Evolutionary conservation across 106 monocot genomes (phyloP).

Genomic region (Dendrobium officinale): DNA sequence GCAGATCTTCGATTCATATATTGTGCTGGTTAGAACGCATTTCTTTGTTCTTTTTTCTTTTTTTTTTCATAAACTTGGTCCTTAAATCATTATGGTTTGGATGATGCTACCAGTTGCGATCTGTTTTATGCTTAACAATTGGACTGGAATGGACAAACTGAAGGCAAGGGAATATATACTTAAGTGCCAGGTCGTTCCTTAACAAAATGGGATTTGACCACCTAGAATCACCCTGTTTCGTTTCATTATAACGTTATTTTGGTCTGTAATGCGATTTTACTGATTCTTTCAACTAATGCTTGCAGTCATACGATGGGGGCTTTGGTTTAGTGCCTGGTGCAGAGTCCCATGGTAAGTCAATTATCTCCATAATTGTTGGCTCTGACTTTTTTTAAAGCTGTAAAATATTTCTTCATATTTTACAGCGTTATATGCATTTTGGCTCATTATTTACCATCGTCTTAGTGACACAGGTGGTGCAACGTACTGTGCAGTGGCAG

Average conservation of each 20-base stretch:
- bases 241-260: neutral
- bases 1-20: constrained; percentile 94
- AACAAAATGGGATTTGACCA: neutral
- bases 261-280: neutral
- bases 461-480: constrained; percentile 91
- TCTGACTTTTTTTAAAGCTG: neutral
- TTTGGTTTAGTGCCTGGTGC: constrained; percentile 92
- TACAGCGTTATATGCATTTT: neutral
- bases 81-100: neutral
- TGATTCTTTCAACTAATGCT: constrained; percentile 11
- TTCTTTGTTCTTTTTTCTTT: constrained; percentile 11
- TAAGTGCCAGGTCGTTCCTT: constrained; percentile 61
- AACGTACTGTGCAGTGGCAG: constrained; percentile 83
- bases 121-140: constrained; percentile 67
- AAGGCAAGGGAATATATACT: constrained; percentile 74
- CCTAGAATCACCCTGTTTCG: neutral
- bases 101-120: constrained; percentile 73
- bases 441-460: constrained; percentile 16
- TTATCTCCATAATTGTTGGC: neutral
- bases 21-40: constrained; percentile 72
- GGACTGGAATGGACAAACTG: constrained; percentile 81
- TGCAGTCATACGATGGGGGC: constrained; percentile 99
- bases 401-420: neutral
- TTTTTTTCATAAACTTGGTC: neutral
- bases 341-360: constrained; percentile 94